Percentiles rank a stretch among this genome's conserved stretches.
Conservation (phyloP, 2,329 filamentous ascomycete genomes). For the Cladophialophora chaetospira region DNA sequence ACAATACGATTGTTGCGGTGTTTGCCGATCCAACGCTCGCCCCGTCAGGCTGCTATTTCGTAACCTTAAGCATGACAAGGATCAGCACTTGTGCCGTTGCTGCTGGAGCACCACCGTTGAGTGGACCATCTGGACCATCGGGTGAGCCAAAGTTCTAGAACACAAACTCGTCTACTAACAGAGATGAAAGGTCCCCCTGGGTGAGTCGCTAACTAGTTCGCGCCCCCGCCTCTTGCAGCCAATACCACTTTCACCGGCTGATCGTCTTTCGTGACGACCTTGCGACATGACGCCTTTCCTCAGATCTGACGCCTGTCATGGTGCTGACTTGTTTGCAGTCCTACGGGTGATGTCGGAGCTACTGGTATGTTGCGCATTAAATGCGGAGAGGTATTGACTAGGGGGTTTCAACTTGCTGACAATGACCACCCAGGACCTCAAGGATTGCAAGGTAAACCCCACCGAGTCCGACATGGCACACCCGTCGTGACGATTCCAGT, state of each 20-base stretch:
- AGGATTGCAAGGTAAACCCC: background rate
- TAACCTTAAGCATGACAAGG: slow-evolving; percentile 23
- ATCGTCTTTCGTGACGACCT: background rate
- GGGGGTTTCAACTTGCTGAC: too few species aligned
- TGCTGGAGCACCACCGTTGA: background rate
- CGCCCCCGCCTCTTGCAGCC: background rate
- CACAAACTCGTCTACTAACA: background rate
- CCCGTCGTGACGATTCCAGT: too few species aligned
- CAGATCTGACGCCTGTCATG: background rate
- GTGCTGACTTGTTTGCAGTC: background rate
- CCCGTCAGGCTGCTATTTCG: slow-evolving; percentile 27
- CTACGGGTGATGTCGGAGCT: background rate
- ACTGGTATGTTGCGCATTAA: background rate
- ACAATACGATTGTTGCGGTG: slow-evolving; percentile 28
- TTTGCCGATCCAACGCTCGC: slow-evolving; percentile 23
- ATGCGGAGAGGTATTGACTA: too few species aligned
- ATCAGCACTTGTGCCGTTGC: slow-evolving; percentile 9
- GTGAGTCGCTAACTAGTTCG: background rate
- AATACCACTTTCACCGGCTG: too few species aligned
- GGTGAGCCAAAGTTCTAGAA: background rate
- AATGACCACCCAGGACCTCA: background rate
- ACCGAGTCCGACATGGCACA: too few species aligned
- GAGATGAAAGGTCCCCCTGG: background rate
- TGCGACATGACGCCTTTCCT: background rate
- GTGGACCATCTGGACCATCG: background rate